A percentile compares a stretch with the other conserved stretches of the same genome.
Conservation (phyloP, 495 filamentous ascomycete species). For the Aspergillus nidulans region DNA sequence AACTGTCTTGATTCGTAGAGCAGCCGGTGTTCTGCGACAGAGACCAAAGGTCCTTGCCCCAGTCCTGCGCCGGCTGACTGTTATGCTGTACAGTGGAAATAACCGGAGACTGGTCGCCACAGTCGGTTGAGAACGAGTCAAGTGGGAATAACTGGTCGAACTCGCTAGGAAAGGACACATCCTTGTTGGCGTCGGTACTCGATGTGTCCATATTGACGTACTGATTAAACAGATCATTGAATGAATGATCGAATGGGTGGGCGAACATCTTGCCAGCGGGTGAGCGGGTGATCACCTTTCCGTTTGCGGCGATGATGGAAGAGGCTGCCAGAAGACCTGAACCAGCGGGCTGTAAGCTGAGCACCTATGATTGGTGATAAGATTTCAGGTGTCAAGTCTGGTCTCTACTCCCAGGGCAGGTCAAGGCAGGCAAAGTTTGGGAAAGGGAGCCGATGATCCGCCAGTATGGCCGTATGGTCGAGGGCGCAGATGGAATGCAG, state of each 20-base stretch:
- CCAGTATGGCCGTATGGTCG: conserved; percentile 5
- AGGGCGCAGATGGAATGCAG: conserved; percentile 15
- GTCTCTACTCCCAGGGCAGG: too few species aligned
- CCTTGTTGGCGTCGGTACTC: conserved; percentile 39
- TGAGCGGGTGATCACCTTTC: conserved; percentile 29
- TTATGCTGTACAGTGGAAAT: conserved; percentile 35
- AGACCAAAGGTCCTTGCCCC: conserved; percentile 38
- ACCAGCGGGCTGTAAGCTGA: conserved; percentile 5
- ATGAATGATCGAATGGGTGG: conserved; percentile 47
- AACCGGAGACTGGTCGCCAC: conserved; percentile 43
- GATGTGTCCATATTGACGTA: conserved; percentile 46
- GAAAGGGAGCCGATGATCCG: conserved; percentile 19
- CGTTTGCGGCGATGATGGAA: conserved; percentile 44
- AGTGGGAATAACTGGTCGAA: conserved; percentile 43
- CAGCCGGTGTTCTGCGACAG: conserved; percentile 31
- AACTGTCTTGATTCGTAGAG: conserved; percentile 22
- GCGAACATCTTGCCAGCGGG: conserved; percentile 43
- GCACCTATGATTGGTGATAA: conserved; percentile 31
- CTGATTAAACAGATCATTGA: conserved; percentile 51
- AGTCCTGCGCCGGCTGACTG: conserved; percentile 36
- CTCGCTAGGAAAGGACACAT: conserved; percentile 39
- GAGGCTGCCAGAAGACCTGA: conserved; percentile 24
- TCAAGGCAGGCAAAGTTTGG: conserved; percentile 12
- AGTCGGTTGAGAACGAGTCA: conserved; percentile 40
- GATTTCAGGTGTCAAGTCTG: conserved; percentile 10